Evolutionary conservation across 116 monocot genomes (phyloP).

Genomic region (Trichopus zeylanicus): DNA sequence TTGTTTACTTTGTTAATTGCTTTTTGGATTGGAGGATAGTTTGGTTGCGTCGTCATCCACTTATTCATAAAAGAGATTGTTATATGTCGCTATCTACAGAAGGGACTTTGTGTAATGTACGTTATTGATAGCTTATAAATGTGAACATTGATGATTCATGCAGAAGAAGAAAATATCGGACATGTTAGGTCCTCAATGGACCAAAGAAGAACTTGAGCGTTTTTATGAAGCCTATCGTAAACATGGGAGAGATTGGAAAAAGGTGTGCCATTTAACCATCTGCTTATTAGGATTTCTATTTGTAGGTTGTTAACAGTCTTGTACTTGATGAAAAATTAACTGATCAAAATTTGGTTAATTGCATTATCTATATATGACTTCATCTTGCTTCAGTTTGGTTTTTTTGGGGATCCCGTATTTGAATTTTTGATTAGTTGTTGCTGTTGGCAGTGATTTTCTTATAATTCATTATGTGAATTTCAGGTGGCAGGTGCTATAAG

Average conservation of each 20-base stretch:
- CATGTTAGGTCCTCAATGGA: conserved; percentile 95
- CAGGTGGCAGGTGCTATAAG: conserved; percentile 64
- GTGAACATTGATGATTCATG: conserved; percentile 2
- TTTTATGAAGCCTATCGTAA: conserved; percentile 90
- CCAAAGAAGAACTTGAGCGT: conserved; percentile 78
- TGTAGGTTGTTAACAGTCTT: no score
- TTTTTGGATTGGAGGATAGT: no score
- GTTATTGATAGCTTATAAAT: no score
- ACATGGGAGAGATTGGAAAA: conserved; percentile 92
- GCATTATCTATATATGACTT: no score
- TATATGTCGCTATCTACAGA: no score
- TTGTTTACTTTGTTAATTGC: no score
- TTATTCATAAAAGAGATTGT: no score
- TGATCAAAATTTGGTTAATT: no score
- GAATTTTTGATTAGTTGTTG: neutral
- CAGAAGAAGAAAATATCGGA: conserved; percentile 93
- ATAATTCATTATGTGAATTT: conserved; percentile 7
- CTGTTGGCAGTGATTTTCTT: neutral
- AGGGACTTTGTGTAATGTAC: no score
- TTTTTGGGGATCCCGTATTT: neutral
- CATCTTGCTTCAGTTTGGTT: neutral
- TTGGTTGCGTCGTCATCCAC: no score
- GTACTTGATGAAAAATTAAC: no score
- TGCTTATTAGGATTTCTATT: neutral
- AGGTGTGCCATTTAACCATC: conserved; percentile 33